Conservation (phyloP, 805 yeast species). For the Candida tibetensis region DNA sequence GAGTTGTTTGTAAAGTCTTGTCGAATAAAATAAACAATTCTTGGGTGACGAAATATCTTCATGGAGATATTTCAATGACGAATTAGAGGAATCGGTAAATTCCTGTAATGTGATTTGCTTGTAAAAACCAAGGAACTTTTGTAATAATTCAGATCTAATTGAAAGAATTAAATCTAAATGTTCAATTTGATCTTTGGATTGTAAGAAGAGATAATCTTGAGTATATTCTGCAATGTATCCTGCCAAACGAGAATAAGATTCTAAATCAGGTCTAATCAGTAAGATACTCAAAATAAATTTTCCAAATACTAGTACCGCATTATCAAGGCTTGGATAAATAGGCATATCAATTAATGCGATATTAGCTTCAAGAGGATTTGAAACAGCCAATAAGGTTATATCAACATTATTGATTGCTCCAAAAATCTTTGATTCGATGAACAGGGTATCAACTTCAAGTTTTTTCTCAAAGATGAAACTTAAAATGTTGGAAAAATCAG, state of each 20-base stretch:
- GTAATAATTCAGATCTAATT: neutral
- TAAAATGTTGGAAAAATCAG: constrained; percentile 11
- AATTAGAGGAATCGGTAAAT: neutral
- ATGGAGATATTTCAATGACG: neutral
- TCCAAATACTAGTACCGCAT: constrained; percentile 12
- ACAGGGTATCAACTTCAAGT: neutral
- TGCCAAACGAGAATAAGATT: constrained; percentile 9
- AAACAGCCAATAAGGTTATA: constrained; percentile 36
- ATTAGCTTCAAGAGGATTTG: constrained; percentile 46
- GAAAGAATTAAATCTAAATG: constrained; percentile 4
- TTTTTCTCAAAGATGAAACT: neutral
- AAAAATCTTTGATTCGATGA: neutral
- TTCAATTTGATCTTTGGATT: neutral
- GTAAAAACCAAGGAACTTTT: neutral
- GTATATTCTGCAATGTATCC: constrained; percentile 19
- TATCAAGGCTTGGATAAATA: constrained; percentile 4
- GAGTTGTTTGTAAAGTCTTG: constrained; percentile 9
- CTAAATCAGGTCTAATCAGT: neutral
- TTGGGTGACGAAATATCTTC: neutral
- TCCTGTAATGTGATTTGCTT: neutral
- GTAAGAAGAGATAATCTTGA: constrained; percentile 19
- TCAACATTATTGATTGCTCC: constrained; percentile 12
- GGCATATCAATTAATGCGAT: constrained; percentile 26
- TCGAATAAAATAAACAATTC: constrained; percentile 6
- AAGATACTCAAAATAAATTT: constrained; percentile 12